A percentile compares a stretch with the other conserved stretches of the same genome.
These are phyloP conservation scores for Phanerochaete sordida DNA, from an alignment of 768 basidiomycete genomes.

Conservation along the genomic window DNA sequence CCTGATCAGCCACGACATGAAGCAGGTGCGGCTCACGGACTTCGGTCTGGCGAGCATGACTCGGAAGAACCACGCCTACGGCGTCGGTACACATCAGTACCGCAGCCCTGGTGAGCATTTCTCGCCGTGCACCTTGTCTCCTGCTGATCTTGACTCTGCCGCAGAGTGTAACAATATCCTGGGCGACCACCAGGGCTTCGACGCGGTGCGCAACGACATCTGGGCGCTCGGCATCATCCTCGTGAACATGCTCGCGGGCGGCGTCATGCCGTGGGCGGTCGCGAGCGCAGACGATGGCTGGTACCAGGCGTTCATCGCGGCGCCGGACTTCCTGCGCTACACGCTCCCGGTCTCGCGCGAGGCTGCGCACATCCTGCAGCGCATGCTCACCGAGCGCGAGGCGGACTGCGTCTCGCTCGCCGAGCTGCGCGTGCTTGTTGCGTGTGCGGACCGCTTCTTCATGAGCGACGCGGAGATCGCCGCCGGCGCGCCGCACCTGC, in stretches of 20 bases:
- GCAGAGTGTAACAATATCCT: constrained; percentile 1
- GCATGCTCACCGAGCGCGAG: neutral
- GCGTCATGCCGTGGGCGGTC: constrained; percentile 45
- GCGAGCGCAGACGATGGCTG: constrained; percentile 24
- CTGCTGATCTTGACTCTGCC: neutral
- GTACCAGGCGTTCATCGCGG: constrained; percentile 5
- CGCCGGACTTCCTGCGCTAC: constrained; percentile 7
- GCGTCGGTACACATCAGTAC: constrained; percentile 47
- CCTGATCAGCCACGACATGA: constrained; percentile 37
- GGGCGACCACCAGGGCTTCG: constrained; percentile 9
- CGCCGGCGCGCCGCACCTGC: too few relatives aligned
- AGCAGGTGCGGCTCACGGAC: constrained; percentile 41
- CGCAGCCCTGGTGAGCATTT: constrained; percentile 20
- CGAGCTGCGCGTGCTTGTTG: neutral
- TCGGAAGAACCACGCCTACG: constrained; percentile 37
- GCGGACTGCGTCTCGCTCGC: neutral
- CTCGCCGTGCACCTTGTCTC: neutral
- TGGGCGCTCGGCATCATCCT: constrained; percentile 39
- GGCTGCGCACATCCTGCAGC: constrained; percentile 6
- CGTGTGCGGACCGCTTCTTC: too few relatives aligned
- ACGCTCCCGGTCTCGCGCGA: constrained; percentile 12
- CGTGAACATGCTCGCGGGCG: constrained; percentile 46
- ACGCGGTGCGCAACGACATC: constrained; percentile 29
- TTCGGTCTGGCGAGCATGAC: constrained; percentile 30
- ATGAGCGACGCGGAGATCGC: too few relatives aligned